phyloP scores from a whole-genome alignment of 2,329 filamentous ascomycete species.

The Colletotrichum plurivorum region DNA sequence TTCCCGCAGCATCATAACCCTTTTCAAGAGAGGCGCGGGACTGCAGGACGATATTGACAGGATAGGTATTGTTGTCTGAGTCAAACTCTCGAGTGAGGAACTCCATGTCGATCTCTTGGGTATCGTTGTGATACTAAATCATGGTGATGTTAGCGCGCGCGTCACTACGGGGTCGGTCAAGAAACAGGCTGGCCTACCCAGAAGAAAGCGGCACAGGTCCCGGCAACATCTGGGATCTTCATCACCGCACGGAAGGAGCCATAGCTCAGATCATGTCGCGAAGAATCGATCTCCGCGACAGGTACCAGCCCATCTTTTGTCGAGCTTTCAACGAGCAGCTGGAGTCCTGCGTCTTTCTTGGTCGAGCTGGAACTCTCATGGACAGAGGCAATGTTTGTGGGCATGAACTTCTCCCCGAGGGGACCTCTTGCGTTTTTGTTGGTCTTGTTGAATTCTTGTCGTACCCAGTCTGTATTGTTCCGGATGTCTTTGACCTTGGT shows the following conservation, averaged over 20 bases:
- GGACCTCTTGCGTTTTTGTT: conserved; percentile 70
- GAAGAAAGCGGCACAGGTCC: conserved; percentile 85
- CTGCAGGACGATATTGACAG: conserved; percentile 83
- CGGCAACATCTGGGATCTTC: conserved; percentile 71
- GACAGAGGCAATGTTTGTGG: conserved; percentile 70
- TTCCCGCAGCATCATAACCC: conserved; percentile 74
- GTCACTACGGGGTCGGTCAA: not conserved
- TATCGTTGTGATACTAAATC: conserved; percentile 80
- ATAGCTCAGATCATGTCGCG: conserved; percentile 74
- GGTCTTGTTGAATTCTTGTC: conserved; percentile 77
- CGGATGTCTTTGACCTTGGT: conserved; percentile 65
- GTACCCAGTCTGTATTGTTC: conserved; percentile 72
- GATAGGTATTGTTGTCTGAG: conserved; percentile 62
- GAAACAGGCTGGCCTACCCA: conserved; percentile 67
- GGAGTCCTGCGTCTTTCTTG: conserved; percentile 65
- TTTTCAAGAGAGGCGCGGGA: conserved; percentile 70
- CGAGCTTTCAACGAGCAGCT: conserved; percentile 67
- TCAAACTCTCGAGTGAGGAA: conserved; percentile 79
- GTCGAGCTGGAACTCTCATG: conserved; percentile 50
- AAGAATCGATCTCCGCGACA: conserved; percentile 75
- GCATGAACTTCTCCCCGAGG: conserved; percentile 75
- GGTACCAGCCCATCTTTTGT: conserved; percentile 67
- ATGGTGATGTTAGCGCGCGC: not conserved
- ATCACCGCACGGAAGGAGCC: conserved; percentile 79
- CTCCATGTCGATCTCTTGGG: conserved; percentile 86